Evolutionary conservation across 2,329 filamentous ascomycete genomes (phyloP).

Genomic region (Stachybotrys chlorohalonatus): DNA sequence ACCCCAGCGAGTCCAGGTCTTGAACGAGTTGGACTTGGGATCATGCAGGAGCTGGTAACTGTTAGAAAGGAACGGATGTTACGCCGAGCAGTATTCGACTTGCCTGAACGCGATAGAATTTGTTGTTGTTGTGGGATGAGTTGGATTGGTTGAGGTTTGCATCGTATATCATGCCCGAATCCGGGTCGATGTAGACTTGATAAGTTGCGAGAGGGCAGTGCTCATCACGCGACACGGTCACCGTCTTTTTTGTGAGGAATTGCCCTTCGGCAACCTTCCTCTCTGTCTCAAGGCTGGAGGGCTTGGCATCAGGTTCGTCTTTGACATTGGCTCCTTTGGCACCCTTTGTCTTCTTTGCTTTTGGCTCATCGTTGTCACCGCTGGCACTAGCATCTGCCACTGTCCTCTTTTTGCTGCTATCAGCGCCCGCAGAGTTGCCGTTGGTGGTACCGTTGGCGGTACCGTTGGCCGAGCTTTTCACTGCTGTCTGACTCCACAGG

Average conservation of each 20-base stretch:
- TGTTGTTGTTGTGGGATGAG: conserved; percentile 65
- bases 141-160: conserved; percentile 75
- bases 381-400: conserved; percentile 10
- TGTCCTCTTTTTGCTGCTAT: conserved; percentile 16
- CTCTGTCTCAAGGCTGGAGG: conserved; percentile 9
- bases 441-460: conserved; percentile 12
- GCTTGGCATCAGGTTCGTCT: conserved; percentile 6
- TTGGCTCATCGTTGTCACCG: conserved; percentile 17
- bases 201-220: conserved; percentile 25
- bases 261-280: conserved; percentile 31
- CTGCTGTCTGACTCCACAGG: conserved; percentile 14
- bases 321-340: conserved; percentile 11
- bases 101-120: conserved; percentile 71
- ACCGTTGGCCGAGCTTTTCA: conserved; percentile 13
- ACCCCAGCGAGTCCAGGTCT: conserved; percentile 73
- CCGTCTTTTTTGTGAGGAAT: conserved; percentile 34
- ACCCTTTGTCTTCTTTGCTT: conserved; percentile 23
- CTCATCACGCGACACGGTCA: conserved; percentile 43
- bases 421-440: conserved; percentile 5
- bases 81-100: conserved; percentile 4
- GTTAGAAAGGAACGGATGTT: conserved; percentile 3
- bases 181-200: conserved; percentile 56
- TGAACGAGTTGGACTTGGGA: conserved; percentile 28
- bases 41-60: conserved; percentile 31
- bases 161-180: conserved; percentile 60